Evolutionary conservation across 2,329 filamentous ascomycete genomes (phyloP).

Genomic region (Metarhizium anisopliae): DNA sequence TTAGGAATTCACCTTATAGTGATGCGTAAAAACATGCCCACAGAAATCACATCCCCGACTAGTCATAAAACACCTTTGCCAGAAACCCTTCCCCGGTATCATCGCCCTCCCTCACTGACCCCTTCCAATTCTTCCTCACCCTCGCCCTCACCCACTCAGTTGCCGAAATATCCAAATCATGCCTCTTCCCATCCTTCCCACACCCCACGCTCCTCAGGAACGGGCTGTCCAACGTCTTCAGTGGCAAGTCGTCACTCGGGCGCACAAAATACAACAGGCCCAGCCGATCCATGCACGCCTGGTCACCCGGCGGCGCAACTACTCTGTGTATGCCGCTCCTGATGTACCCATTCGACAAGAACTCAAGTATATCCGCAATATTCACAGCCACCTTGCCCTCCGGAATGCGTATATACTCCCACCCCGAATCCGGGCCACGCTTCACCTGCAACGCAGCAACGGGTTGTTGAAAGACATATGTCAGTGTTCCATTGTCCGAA

Average conservation of each 20-base stretch:
- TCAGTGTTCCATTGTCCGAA: constrained; percentile 47
- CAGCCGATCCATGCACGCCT: constrained; percentile 3
- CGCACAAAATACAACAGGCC: constrained; percentile 5
- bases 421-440: neutral
- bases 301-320: constrained; percentile 1
- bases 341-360: constrained; percentile 3
- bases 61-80: constrained; percentile 5
- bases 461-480: constrained; percentile 48
- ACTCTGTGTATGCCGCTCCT: constrained; percentile 4
- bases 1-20: no score
- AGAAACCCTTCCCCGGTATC: constrained; percentile 2
- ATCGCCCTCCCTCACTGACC: neutral
- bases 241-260: constrained; percentile 2
- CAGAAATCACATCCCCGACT: neutral
- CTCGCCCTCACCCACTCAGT: constrained; percentile 4
- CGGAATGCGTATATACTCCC: constrained; percentile 4
- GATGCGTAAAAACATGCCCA: neutral
- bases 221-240: constrained; percentile 1
- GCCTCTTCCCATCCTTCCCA: neutral
- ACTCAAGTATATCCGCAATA: constrained; percentile 1
- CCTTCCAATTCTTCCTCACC: constrained; percentile 4
- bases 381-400: constrained; percentile 6
- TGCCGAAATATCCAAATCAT: constrained; percentile 3
- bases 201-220: constrained; percentile 1
- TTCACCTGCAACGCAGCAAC: constrained; percentile 45